Evolutionary conservation across 1,139 yeast species (phyloP).

Genomic region (Pichia sp.): DNA sequence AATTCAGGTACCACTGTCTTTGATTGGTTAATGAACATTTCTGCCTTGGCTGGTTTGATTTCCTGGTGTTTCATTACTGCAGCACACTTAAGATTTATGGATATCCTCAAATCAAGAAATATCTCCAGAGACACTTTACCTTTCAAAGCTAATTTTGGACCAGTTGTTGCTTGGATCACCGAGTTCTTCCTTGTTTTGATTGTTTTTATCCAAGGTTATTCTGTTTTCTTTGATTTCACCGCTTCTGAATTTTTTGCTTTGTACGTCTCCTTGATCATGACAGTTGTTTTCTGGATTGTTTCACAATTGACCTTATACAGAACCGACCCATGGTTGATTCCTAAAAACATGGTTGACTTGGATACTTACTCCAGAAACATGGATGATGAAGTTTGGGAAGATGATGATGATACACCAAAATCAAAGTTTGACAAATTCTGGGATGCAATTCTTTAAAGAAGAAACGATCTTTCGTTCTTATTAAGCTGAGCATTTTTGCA

Average conservation of each 20-base stretch:
- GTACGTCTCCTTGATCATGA: constrained; percentile 55
- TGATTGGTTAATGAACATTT: constrained; percentile 74
- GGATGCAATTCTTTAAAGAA: constrained; percentile 39
- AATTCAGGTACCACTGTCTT: constrained; percentile 60
- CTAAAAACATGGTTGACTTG: constrained; percentile 38
- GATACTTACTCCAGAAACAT: constrained; percentile 14
- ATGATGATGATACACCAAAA: constrained; percentile 1
- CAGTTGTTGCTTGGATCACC: constrained; percentile 55
- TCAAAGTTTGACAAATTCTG: constrained; percentile 18
- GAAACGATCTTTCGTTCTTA: not conserved
- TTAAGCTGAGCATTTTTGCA: too few species aligned
- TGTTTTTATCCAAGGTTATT: constrained; percentile 64
- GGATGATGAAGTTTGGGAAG: constrained; percentile 19
- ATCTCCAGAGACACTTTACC: constrained; percentile 61
- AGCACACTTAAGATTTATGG: constrained; percentile 62
- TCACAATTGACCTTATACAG: constrained; percentile 34
- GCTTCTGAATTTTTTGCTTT: constrained; percentile 55
- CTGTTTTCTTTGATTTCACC: constrained; percentile 46
- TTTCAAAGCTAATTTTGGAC: constrained; percentile 60
- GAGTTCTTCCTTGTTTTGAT: constrained; percentile 40
- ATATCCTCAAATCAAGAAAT: constrained; percentile 47
- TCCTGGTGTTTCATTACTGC: constrained; percentile 65
- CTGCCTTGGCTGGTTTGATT: constrained; percentile 69
- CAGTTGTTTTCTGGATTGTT: constrained; percentile 40
- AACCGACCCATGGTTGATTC: constrained; percentile 31